A percentile compares a stretch with the other conserved stretches of the same genome.
Evolutionary conservation across 148 eudicot species (phyloP).

Genomic region (Rhododendron ferrugineum): DNA sequence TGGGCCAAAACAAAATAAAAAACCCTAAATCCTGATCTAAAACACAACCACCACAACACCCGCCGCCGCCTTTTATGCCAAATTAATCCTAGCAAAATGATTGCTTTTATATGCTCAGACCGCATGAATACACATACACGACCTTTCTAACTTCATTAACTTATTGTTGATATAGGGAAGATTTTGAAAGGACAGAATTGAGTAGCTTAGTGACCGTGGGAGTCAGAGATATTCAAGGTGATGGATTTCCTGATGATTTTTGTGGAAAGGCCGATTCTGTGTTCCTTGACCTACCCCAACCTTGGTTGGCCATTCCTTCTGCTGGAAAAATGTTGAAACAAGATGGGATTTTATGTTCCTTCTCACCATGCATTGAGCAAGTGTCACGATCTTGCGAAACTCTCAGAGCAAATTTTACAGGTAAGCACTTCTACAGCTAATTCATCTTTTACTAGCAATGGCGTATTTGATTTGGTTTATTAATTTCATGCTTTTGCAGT

Average conservation of each 20-base stretch:
- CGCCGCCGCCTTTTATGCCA: neutral
- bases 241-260: slow-evolving; percentile 81
- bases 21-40: no score
- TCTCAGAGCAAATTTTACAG: slow-evolving; percentile 53
- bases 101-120: neutral
- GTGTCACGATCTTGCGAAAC: slow-evolving; percentile 80
- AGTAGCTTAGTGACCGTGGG: slow-evolving; percentile 76
- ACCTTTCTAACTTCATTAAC: neutral
- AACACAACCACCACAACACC: no score
- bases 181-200: slow-evolving; percentile 77
- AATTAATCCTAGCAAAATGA: neutral
- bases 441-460: neutral
- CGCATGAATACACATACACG: neutral
- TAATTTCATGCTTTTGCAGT: neutral
- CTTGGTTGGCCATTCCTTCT: slow-evolving; percentile 92
- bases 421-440: slow-evolving; percentile 24
- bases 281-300: slow-evolving; percentile 85
- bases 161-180: slow-evolving; percentile 48
- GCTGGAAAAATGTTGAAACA: slow-evolving; percentile 77
- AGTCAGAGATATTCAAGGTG: slow-evolving; percentile 89
- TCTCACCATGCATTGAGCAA: slow-evolving; percentile 98
- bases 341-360: slow-evolving; percentile 86
- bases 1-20: no score
- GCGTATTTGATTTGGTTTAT: neutral
- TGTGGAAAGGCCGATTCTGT: slow-evolving; percentile 64